Conservation (phyloP, 1,284 basidiomycete species). For the Cutaneotrichosporon arboriforme region DNA sequence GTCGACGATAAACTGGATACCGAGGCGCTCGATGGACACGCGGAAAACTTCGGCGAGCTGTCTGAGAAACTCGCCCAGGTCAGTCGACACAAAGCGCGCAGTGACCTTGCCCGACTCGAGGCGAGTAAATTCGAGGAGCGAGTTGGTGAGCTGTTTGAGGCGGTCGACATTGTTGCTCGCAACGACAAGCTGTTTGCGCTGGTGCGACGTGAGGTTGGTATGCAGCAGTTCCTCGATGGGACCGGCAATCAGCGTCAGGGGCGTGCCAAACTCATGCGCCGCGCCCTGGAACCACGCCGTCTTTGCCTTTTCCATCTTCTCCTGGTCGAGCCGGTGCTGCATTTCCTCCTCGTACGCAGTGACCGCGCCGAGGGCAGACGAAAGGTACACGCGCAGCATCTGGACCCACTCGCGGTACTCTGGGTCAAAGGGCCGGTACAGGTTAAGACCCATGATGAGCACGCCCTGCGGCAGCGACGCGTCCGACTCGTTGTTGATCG, state of each 20-base stretch:
- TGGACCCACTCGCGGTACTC: conserved; percentile 41
- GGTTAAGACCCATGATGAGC: conserved; percentile 49
- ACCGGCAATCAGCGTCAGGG: conserved; percentile 40
- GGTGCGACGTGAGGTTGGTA: conserved; percentile 10
- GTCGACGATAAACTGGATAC: not conserved
- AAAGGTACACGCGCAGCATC: conserved; percentile 35
- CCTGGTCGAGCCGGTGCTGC: conserved; percentile 36
- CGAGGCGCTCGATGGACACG: conserved; percentile 27
- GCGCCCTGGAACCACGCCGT: conserved; percentile 44
- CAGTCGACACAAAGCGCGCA: conserved; percentile 40
- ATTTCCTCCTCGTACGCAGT: conserved; percentile 43
- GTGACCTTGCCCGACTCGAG: conserved; percentile 41
- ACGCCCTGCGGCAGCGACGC: conserved; percentile 37
- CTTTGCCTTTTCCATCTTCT: conserved; percentile 46
- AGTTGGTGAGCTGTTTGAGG: conserved; percentile 41
- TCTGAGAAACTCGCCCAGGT: conserved; percentile 38
- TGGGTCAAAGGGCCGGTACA: conserved; percentile 35
- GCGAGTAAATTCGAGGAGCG: conserved; percentile 43
- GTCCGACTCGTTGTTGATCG: conserved; percentile 1
- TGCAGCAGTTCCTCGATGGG: conserved; percentile 35
- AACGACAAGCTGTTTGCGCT: conserved; percentile 29
- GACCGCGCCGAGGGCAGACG: conserved; percentile 32
- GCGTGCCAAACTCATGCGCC: conserved; percentile 45
- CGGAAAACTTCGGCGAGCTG: conserved; percentile 48
- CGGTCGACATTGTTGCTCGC: conserved; percentile 40